A percentile compares a stretch with the other conserved stretches of the same genome.
phyloP scores from a whole-genome alignment of 2,329 filamentous ascomycete genomes.

The Thielaviopsis punctulata region DNA sequence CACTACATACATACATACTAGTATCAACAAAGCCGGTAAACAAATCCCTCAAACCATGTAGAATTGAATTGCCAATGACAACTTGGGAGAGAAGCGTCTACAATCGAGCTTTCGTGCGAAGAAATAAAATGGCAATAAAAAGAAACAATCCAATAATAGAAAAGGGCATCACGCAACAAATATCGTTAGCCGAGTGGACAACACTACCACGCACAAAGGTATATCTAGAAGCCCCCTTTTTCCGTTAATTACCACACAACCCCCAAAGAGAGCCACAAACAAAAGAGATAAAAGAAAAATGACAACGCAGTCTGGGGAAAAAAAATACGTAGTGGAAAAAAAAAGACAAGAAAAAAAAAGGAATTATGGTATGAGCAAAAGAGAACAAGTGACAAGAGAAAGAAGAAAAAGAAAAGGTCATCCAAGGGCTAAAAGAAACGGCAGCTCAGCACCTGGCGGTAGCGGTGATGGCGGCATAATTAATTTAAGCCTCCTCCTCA shows the following conservation, averaged over 20 bases:
- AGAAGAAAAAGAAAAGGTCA: slow-evolving; percentile 9
- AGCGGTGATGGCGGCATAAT: slow-evolving; percentile 5
- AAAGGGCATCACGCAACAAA: slow-evolving; percentile 12
- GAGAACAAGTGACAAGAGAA: slow-evolving; percentile 10
- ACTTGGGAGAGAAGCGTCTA: slow-evolving; percentile 6
- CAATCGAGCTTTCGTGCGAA: background rate
- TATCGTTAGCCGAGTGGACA: slow-evolving; percentile 10
- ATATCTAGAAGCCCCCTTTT: slow-evolving; percentile 23
- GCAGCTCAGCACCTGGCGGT: background rate
- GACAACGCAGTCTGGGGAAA: background rate
- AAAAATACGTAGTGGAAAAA: background rate
- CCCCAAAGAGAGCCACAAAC: slow-evolving; percentile 14
- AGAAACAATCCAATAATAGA: slow-evolving; percentile 2
- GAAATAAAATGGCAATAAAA: background rate
- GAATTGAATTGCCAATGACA: background rate
- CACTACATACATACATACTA: background rate
- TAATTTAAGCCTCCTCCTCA: slow-evolving; percentile 47
- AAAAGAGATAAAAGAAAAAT: slow-evolving; percentile 9
- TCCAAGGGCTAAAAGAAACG: slow-evolving; percentile 10
- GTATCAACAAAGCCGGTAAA: background rate
- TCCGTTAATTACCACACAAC: slow-evolving; percentile 14
- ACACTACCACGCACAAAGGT: slow-evolving; percentile 17
- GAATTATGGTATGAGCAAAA: slow-evolving; percentile 13
- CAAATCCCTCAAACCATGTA: background rate
- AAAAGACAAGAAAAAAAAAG: slow-evolving; percentile 8